Conservation (phyloP, 768 basidiomycete genomes). For the Clathrus columnatus region DNA sequence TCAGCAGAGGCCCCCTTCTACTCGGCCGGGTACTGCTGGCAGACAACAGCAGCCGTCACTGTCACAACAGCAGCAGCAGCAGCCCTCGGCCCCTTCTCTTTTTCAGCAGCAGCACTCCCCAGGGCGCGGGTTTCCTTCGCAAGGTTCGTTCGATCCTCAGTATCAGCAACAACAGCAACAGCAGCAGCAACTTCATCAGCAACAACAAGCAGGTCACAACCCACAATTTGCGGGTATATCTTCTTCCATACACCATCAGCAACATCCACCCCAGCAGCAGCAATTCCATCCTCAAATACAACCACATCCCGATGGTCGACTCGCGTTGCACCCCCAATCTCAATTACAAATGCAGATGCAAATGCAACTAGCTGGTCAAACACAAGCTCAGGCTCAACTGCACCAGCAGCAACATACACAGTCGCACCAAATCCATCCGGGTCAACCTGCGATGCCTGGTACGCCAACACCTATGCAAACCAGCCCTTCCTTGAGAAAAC, state of each 20-base stretch:
- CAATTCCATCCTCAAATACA: background rate
- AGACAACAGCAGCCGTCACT: background rate
- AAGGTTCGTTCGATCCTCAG: conserved; percentile 11
- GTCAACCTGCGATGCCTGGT: background rate
- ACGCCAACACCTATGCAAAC: background rate
- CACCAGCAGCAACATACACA: background rate
- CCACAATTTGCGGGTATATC: conserved; percentile 6
- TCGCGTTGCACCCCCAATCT: conserved; percentile 11
- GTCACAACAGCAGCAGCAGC: conserved; percentile 4
- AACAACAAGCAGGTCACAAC: conserved; percentile 9
- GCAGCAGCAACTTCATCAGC: conserved; percentile 16
- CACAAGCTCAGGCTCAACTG: background rate
- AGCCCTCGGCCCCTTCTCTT: conserved; percentile 17
- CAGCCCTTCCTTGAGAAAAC: conserved; percentile 2
- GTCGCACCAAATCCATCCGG: background rate
- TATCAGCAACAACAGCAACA: conserved; percentile 13
- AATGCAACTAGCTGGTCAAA: conserved; percentile 8
- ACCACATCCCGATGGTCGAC: conserved; percentile 7
- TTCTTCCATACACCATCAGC: conserved; percentile 1
- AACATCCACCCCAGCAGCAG: background rate
- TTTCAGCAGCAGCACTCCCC: conserved; percentile 22
- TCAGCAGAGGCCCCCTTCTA: conserved; percentile 1
- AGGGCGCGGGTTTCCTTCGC: conserved; percentile 2
- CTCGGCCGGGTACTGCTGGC: background rate
- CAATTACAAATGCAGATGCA: conserved; percentile 2